Evolutionary conservation across 768 basidiomycete genomes (phyloP), one percentile per base, ranked within the genome.

Genomic region (Suillus spraguei): DNA sequence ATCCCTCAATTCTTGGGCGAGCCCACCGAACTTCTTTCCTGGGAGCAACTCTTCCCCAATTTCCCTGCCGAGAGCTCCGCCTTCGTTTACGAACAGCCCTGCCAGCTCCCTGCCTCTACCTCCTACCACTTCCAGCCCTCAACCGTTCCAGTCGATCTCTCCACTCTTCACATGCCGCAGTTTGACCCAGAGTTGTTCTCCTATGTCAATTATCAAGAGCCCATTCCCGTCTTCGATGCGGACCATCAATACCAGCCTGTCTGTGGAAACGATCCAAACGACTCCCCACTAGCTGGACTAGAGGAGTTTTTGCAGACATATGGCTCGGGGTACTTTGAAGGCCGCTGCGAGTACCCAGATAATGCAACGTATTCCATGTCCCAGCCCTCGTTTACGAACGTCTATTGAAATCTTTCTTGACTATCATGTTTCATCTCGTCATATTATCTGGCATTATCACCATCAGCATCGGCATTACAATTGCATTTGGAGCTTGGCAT

Each of bases 11-110:
- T 50, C 3, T 50, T 28, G 7, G 4, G 32, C 4, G 11, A 42
- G 3, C 32, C 52, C 9, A 42, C 52, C 33, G 38, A 13, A 28
- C 5, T 55, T n/a, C n/a, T n/a, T 28, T 2, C 67, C 49, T 4
- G 67, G 59, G 20, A 65, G 60, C 39, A 39, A 16, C 7, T 63
- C 59, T 4, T 59, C 38, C 4, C 42, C 63, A 28, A 60, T 61
- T 9, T 4, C 11, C 20, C 52, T 53, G 32, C 16, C 9, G 28
- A 52, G 9, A 32, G 8, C 4, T 32, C n/a, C 16, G 9, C 6
- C 55, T 14, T 10, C 28, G 20, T 56, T 58, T 10, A 47, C 36
- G 28, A 52, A 32, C 24, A 22, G 28, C 32, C 7, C 41, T 16
- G 4, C 10, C 17, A 2, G 38, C n/a, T 20, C 33, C 38, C 32